phyloP scores from a whole-genome alignment of 2,329 filamentous ascomycete species.

The Dactylellina sp. region DNA sequence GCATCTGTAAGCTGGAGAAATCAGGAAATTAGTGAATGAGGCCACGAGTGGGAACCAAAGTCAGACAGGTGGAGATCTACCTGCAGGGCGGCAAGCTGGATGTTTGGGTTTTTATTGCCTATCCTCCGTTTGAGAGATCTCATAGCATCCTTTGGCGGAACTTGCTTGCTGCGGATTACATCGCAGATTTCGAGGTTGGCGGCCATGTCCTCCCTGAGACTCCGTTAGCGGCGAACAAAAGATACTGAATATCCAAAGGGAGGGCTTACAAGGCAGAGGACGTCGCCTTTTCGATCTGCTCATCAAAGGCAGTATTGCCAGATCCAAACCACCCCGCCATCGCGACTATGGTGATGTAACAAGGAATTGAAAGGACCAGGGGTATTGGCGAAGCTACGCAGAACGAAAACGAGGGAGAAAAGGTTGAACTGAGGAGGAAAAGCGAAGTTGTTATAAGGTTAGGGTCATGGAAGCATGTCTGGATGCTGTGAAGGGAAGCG shows the following conservation, averaged over 20 bases:
- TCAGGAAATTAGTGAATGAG: not conserved
- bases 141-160: slow-evolving; percentile 98
- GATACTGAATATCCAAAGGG: not conserved
- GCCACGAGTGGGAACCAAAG: no score
- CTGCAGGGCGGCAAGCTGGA: slow-evolving; percentile 93
- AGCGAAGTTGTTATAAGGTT: not conserved
- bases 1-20: slow-evolving; percentile 85
- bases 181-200: slow-evolving; percentile 98
- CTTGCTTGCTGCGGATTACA: slow-evolving; percentile 94
- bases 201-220: slow-evolving; percentile 86
- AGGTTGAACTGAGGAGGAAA: not conserved
- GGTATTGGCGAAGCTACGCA: slow-evolving; percentile 26
- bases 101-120: slow-evolving; percentile 97
- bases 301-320: slow-evolving; percentile 88
- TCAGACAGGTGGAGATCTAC: slow-evolving; percentile 67
- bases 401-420: slow-evolving; percentile 11
- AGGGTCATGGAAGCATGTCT: slow-evolving; percentile 9
- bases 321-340: slow-evolving; percentile 98
- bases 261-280: slow-evolving; percentile 86
- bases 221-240: slow-evolving; percentile 14
- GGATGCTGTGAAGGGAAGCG: slow-evolving; percentile 6
- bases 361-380: slow-evolving; percentile 36
- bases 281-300: slow-evolving; percentile 95
- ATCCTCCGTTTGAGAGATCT: slow-evolving; percentile 92
- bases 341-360: slow-evolving; percentile 39